Conservation (phyloP, 179 eudicot species). For the Amaranthus tricolor region DNA sequence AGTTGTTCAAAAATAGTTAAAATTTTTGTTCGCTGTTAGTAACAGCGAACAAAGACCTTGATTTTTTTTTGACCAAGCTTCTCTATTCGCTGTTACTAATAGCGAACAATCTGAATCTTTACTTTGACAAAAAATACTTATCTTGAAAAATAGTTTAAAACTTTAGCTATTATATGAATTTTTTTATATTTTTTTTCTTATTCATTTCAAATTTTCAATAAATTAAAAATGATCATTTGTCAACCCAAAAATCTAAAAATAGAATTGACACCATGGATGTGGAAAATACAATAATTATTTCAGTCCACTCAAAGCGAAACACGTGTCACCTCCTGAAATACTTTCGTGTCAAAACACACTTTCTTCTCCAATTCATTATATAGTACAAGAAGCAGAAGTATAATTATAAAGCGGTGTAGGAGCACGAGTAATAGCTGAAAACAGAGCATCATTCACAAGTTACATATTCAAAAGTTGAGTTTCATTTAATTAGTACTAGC, state of each 20-base stretch:
- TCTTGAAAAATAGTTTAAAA: too few species aligned
- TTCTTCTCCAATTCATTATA: not conserved
- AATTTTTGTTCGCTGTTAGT: too few species aligned
- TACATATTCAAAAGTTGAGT: constrained; percentile 6
- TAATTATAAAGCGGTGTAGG: constrained; percentile 9
- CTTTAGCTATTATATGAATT: too few species aligned
- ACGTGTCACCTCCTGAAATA: constrained; percentile 20
- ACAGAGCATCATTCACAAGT: constrained; percentile 22
- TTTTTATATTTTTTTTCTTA: not conserved
- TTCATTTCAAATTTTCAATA: not conserved
- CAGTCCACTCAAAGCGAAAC: constrained; percentile 6
- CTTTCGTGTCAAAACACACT: constrained; percentile 28
- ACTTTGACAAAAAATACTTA: too few species aligned
- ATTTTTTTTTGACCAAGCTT: too few species aligned
- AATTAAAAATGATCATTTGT: not conserved
- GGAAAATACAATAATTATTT: too few species aligned
- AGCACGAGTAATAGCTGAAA: constrained; percentile 26
- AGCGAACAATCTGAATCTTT: too few species aligned
- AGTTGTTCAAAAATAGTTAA: too few species aligned
- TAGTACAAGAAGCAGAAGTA: not conserved
- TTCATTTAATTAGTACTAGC: not conserved
- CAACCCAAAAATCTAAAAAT: not conserved
- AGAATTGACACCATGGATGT: not conserved
- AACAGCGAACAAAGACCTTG: too few species aligned
- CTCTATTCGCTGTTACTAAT: too few species aligned